Conservation (phyloP, 306 rosid genomes). For the Dryas octopetala region DNA sequence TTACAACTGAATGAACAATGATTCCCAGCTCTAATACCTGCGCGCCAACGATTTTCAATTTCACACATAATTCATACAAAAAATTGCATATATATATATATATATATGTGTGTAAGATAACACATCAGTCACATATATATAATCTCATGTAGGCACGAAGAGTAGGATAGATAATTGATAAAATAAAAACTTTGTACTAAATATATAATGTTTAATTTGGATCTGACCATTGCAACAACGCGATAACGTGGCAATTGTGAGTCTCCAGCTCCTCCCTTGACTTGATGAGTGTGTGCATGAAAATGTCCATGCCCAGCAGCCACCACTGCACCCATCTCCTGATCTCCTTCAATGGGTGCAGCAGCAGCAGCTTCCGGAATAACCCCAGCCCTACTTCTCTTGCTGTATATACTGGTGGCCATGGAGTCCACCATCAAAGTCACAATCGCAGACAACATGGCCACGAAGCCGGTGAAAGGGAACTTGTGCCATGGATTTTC, state of each 20-base stretch:
- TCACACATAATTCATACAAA: no score
- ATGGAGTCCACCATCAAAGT: slow-evolving; percentile 76
- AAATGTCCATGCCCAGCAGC: slow-evolving; percentile 34
- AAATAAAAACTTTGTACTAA: no score
- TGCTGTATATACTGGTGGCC: slow-evolving; percentile 52
- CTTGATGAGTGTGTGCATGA: slow-evolving; percentile 42
- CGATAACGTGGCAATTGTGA: slow-evolving; percentile 58
- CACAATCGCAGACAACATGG: slow-evolving; percentile 58
- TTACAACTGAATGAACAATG: slow-evolving; percentile 71
- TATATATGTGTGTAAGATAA: no score
- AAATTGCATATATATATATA: no score
- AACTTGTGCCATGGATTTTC: slow-evolving; percentile 76
- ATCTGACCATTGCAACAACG: slow-evolving; percentile 62
- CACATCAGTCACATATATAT: no score
- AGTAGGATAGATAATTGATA: no score
- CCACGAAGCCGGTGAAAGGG: slow-evolving; percentile 66
- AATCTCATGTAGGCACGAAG: no score
- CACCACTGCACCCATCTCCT: slow-evolving; percentile 31
- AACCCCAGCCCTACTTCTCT: slow-evolving; percentile 28
- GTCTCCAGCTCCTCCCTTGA: slow-evolving; percentile 16
- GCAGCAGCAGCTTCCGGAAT: slow-evolving; percentile 8
- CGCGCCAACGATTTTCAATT: no score
- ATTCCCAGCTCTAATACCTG: slow-evolving; percentile 81
- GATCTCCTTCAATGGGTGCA: slow-evolving; percentile 20
- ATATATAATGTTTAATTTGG: no score